Evolutionary conservation across 2,329 filamentous ascomycete genomes (phyloP).

Genomic region (Aureobasidium sp.): DNA sequence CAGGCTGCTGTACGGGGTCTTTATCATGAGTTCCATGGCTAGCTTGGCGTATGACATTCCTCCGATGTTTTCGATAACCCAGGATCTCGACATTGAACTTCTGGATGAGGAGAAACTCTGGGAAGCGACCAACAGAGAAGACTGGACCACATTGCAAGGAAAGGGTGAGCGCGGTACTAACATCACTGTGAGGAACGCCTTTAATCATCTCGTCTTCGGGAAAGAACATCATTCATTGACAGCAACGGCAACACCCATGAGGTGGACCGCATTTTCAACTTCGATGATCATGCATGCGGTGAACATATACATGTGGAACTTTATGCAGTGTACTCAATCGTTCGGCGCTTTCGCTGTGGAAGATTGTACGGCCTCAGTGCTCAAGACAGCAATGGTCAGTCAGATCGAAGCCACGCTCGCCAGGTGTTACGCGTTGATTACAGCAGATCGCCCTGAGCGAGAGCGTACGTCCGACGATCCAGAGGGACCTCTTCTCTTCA

Average conservation of each 20-base stretch:
- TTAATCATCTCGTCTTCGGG: neutral
- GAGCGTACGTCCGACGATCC: slow-evolving; percentile 28
- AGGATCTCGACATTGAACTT: slow-evolving; percentile 40
- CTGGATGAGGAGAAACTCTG: slow-evolving; percentile 37
- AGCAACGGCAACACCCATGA: slow-evolving; percentile 21
- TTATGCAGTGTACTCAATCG: slow-evolving; percentile 36
- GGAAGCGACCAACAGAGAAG: slow-evolving; percentile 31
- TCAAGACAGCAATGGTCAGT: neutral
- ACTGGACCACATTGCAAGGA: neutral
- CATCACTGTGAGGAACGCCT: neutral
- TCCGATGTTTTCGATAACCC: slow-evolving; percentile 36
- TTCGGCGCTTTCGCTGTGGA: slow-evolving; percentile 29
- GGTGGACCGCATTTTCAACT: slow-evolving; percentile 33
- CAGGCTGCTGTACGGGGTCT: slow-evolving; percentile 32
- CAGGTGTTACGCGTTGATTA: slow-evolving; percentile 30
- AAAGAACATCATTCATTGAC: neutral
- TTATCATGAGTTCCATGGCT: slow-evolving; percentile 37
- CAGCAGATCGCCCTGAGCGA: slow-evolving; percentile 12
- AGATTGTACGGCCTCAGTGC: neutral
- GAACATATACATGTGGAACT: slow-evolving; percentile 39
- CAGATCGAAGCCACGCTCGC: slow-evolving; percentile 28
- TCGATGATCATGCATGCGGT: slow-evolving; percentile 40
- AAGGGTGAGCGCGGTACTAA: neutral
- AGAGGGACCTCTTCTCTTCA: slow-evolving; percentile 38
- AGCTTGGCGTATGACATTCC: slow-evolving; percentile 37